These are phyloP conservation scores for Boechera retrofracta DNA, from an alignment of 345 rosid species.

Conservation along the genomic window DNA sequence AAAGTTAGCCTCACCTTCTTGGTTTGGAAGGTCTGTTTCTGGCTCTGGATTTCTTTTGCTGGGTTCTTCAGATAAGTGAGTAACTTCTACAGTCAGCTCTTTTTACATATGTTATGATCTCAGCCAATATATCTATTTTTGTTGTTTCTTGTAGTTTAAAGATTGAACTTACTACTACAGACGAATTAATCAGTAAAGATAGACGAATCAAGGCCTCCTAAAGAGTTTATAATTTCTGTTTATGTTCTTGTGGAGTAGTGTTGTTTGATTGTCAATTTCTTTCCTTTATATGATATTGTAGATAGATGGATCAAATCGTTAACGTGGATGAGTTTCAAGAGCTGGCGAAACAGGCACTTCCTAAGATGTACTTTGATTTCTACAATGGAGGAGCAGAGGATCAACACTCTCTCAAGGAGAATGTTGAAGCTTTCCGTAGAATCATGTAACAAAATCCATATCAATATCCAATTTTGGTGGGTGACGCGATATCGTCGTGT, in stretches of 20 bases:
- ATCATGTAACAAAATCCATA: conserved; percentile 50
- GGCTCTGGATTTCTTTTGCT: background rate
- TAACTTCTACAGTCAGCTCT: background rate
- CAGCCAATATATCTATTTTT: background rate
- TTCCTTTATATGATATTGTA: conserved; percentile 8
- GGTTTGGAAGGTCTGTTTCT: background rate
- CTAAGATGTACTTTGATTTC: conserved; percentile 80
- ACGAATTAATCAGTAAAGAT: background rate
- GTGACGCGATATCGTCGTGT: background rate
- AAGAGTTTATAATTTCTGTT: background rate
- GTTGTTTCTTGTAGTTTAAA: background rate
- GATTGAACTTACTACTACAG: background rate
- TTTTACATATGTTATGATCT: background rate
- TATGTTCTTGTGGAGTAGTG: background rate
- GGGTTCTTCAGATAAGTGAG: conserved; percentile 8
- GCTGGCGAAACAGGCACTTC: conserved; percentile 74
- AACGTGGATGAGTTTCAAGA: conserved; percentile 77
- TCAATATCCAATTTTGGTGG: background rate
- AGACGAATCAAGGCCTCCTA: background rate
- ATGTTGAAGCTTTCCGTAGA: conserved; percentile 65
- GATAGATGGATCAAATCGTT: conserved; percentile 63
- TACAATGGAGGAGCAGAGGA: conserved; percentile 81
- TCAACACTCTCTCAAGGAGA: conserved; percentile 66
- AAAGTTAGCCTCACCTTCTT: no score
- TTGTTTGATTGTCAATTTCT: conserved; percentile 9